Conservation (phyloP, 2,329 filamentous ascomycete species). For the Hyphodiscus sp. region DNA sequence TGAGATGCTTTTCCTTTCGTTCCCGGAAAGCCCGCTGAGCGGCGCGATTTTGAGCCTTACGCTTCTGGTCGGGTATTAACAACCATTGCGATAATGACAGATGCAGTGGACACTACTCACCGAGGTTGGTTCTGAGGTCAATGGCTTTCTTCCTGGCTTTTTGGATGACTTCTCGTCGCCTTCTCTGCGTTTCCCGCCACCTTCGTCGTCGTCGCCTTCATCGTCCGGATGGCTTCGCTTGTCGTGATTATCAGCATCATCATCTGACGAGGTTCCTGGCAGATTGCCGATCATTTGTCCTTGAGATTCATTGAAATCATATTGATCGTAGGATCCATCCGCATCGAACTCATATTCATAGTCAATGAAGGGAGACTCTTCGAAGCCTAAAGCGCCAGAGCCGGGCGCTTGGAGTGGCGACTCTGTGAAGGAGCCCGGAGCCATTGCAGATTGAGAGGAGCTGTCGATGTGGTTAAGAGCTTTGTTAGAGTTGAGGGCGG, state of each 20-base stretch:
- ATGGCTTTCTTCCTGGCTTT: slow-evolving; percentile 92
- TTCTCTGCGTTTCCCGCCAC: slow-evolving; percentile 72
- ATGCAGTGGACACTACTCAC: slow-evolving; percentile 50
- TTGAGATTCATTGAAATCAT: slow-evolving; percentile 44
- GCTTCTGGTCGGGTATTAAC: slow-evolving; percentile 54
- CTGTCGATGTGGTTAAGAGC: slow-evolving; percentile 13
- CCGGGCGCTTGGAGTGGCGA: slow-evolving; percentile 40
- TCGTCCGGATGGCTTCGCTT: slow-evolving; percentile 70
- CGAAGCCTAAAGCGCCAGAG: slow-evolving; percentile 45
- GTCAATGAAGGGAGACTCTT: slow-evolving; percentile 78
- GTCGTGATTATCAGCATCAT: slow-evolving; percentile 48
- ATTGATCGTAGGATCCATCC: slow-evolving; percentile 64
- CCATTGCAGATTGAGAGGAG: slow-evolving; percentile 35
- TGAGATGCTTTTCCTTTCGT: slow-evolving; percentile 86
- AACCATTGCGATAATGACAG: slow-evolving; percentile 23
- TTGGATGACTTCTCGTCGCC: slow-evolving; percentile 76
- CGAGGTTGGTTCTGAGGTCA: slow-evolving; percentile 91
- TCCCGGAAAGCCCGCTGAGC: slow-evolving; percentile 91
- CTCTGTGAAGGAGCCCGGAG: slow-evolving; percentile 43
- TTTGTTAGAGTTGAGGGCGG: slow-evolving; percentile 66
- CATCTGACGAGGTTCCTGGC: slow-evolving; percentile 42
- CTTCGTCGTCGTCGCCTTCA: slow-evolving; percentile 56
- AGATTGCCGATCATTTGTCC: slow-evolving; percentile 71
- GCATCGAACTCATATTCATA: slow-evolving; percentile 72
- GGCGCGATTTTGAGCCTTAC: slow-evolving; percentile 91